phyloP scores from a whole-genome alignment of 495 filamentous ascomycete species.

The Tuber melanosporum region DNA sequence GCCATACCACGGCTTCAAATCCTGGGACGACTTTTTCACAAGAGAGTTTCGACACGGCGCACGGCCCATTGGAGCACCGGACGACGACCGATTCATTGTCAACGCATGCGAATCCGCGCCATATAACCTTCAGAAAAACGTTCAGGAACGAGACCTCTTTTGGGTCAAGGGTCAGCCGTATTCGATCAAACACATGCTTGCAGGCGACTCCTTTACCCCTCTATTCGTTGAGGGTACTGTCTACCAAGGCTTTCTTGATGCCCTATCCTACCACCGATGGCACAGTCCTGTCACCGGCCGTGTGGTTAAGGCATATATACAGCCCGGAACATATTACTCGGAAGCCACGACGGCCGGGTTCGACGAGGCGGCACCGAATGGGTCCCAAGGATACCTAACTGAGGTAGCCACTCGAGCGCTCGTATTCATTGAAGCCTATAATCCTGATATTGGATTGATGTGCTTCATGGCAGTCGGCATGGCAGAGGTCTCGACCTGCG shows the following conservation, averaged over 20 bases:
- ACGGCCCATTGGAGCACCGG: constrained; percentile 54
- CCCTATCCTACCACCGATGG: constrained; percentile 65
- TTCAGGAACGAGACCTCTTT: constrained; percentile 52
- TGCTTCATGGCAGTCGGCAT: constrained; percentile 61
- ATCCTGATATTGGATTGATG: constrained; percentile 59
- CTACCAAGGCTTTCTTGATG: constrained; percentile 62
- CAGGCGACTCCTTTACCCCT: constrained; percentile 47
- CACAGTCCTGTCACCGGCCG: constrained; percentile 58
- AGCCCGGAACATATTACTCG: constrained; percentile 63
- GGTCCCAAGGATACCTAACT: constrained; percentile 52
- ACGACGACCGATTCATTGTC: constrained; percentile 52
- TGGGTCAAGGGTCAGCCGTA: constrained; percentile 67
- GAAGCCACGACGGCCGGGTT: constrained; percentile 54
- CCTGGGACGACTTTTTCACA: constrained; percentile 75
- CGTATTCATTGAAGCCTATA: constrained; percentile 64
- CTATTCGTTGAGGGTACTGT: constrained; percentile 58
- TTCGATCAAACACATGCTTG: constrained; percentile 58
- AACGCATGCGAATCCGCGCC: constrained; percentile 63
- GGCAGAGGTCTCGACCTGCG: constrained; percentile 64
- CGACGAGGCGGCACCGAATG: constrained; percentile 42
- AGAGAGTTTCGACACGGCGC: constrained; percentile 51
- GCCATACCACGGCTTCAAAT: constrained; percentile 56
- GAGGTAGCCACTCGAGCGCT: constrained; percentile 55
- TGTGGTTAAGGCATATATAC: constrained; percentile 51
- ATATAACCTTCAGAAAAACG: constrained; percentile 46